Evolutionary conservation across 257 asterid genomes (phyloP).

Genomic region (Scutellaria galericulata): DNA sequence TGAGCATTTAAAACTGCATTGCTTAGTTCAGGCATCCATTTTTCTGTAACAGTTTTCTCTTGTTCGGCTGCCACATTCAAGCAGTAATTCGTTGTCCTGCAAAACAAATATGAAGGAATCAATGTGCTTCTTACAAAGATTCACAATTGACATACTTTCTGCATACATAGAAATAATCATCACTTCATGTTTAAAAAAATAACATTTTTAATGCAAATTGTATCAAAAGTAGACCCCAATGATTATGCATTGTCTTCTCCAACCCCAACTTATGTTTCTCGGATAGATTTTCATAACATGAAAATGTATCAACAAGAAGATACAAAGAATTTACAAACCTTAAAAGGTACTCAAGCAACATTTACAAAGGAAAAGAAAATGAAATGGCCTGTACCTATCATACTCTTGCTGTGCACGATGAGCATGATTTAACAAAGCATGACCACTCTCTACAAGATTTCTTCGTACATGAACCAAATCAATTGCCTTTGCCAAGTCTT

Average conservation of each 20-base stretch:
- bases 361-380: constrained; percentile 17
- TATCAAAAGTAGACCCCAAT: constrained; percentile 7
- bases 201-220: not conserved
- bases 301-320: constrained; percentile 18
- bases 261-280: constrained; percentile 10
- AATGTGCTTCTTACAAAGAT: constrained; percentile 22
- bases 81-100: constrained; percentile 92
- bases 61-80: constrained; percentile 88
- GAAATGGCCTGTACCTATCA: constrained; percentile 64
- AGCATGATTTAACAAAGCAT: constrained; percentile 87
- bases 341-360: constrained; percentile 4
- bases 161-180: constrained; percentile 12
- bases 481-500: constrained; percentile 92
- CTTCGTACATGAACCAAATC: constrained; percentile 85
- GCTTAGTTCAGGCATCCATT: constrained; percentile 87
- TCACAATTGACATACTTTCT: not conserved
- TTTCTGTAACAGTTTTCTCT: constrained; percentile 77
- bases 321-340: constrained; percentile 8
- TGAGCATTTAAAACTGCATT: constrained; percentile 78
- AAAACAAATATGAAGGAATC: constrained; percentile 32
- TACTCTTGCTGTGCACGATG: constrained; percentile 91
- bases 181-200: constrained; percentile 1
- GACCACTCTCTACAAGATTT: constrained; percentile 94
- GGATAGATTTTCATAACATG: constrained; percentile 11
- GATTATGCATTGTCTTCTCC: constrained; percentile 9